A percentile compares a stretch with the other conserved stretches of the same genome.
These are phyloP conservation scores for Ceratocystis variospora DNA, from an alignment of 2,329 filamentous ascomycete genomes.

Conservation along the genomic window DNA sequence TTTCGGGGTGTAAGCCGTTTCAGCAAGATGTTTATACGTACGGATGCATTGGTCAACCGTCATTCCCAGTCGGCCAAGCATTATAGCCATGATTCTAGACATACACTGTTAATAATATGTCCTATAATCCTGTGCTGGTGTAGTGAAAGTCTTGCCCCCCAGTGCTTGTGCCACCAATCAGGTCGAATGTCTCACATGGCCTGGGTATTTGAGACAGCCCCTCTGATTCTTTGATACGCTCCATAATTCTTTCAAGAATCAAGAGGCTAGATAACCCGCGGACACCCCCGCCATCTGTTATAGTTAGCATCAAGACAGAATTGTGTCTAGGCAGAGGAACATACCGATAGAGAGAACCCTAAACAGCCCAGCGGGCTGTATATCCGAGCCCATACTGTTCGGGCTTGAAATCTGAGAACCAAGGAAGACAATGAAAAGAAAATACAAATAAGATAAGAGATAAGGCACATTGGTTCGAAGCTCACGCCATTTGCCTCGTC, in stretches of 20 bases:
- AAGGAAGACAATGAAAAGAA: too few species aligned
- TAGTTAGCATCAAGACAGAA: neutral
- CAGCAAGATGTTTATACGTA: neutral
- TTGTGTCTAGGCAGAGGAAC: neutral
- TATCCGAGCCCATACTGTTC: too few species aligned
- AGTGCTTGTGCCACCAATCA: constrained; percentile 26
- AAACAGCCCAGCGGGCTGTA: neutral
- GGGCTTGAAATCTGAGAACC: too few species aligned
- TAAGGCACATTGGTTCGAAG: too few species aligned
- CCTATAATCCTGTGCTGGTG: constrained; percentile 13
- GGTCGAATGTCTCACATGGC: constrained; percentile 24
- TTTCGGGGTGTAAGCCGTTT: neutral
- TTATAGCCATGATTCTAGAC: neutral
- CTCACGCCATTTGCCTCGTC: too few species aligned
- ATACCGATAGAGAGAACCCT: neutral
- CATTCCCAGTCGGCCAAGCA: neutral
- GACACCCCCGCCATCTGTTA: constrained; percentile 23
- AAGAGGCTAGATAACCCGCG: constrained; percentile 24
- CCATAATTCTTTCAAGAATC: constrained; percentile 24
- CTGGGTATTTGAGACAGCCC: constrained; percentile 20
- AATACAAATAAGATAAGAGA: too few species aligned
- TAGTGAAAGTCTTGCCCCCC: constrained; percentile 21
- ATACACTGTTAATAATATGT: neutral
- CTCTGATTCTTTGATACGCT: constrained; percentile 18
- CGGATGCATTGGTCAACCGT: neutral